These are phyloP conservation scores for Fusarium musae DNA, from an alignment of 2,329 filamentous ascomycete genomes.

Conservation along the genomic window DNA sequence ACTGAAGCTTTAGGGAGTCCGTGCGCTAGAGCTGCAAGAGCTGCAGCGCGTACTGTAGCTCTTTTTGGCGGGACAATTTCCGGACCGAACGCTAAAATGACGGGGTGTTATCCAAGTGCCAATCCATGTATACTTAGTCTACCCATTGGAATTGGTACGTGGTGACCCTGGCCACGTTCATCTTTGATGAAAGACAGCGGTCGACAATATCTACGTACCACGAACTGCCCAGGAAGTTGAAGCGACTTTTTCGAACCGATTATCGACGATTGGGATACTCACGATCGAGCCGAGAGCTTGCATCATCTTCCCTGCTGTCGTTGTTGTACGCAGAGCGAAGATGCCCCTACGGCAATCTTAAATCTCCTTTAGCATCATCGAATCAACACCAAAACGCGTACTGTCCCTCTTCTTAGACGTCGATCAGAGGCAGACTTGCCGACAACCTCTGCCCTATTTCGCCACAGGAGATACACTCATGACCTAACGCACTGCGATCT, in stretches of 20 bases:
- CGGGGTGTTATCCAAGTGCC: conserved; percentile 17
- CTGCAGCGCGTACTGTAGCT: conserved; percentile 15
- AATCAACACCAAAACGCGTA: conserved; percentile 34
- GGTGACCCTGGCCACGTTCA: conserved; percentile 39
- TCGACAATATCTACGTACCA: conserved; percentile 35
- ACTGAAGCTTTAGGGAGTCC: conserved; percentile 31
- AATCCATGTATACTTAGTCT: background rate
- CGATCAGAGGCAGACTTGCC: background rate
- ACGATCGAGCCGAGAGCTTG: conserved; percentile 11
- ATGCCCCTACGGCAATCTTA: conserved; percentile 45
- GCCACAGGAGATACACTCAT: conserved; percentile 8
- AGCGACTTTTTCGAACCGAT: conserved; percentile 10
- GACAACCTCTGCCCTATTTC: background rate
- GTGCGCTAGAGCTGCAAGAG: conserved; percentile 29
- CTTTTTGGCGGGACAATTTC: conserved; percentile 50
- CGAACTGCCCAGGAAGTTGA: conserved; percentile 8
- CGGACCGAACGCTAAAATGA: conserved; percentile 47
- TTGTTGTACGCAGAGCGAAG: conserved; percentile 34
- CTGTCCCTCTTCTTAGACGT: conserved; percentile 25
- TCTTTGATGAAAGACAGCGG: conserved; percentile 42
- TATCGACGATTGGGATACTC: conserved; percentile 5
- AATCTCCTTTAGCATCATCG: conserved; percentile 38
- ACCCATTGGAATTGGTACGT: conserved; percentile 25
- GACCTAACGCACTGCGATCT: conserved; percentile 24
- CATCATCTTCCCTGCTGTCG: background rate